Evolutionary conservation across 1,284 basidiomycete genomes (phyloP), one percentile per base, ranked within the genome.

Genomic region (Pseudozyma thailandica): DNA sequence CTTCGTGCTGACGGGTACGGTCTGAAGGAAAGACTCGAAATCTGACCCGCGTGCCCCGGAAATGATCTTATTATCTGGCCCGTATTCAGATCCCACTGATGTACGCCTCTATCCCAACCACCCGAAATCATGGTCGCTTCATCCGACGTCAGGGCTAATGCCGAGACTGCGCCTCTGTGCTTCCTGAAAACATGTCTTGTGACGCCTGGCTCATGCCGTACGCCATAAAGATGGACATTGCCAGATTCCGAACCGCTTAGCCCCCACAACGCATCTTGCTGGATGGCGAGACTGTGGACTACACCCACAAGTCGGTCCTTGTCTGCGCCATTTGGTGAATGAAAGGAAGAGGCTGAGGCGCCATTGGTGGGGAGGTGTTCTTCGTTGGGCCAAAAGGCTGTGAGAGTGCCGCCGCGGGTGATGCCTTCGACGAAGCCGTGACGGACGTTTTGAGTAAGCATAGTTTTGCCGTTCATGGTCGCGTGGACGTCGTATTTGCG

Each of bases 71-170:
- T 87, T 30, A 86, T 85, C 72, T 92, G 88, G 1, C 96, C 96
- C 0, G 91, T 95, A 79, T 98, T 92, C 46, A 98, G 87, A 84
- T 98, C 95, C 95, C 96, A 98, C 88, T 96, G 92, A 92, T 97
- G 80, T 4, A 94, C 90, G 64, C 91, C 89, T 4, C 92, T 91
- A 81, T 98, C 96, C 94, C 94, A 98, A 2, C 93, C 91, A 5
- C 93, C 94, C 78, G 92, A 94, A 72, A 94, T 89, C 66, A 94
- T 88, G 0, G 90, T 88, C 73, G 90, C 91, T 80, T 98, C 92
- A 50, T 91, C 89, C 58, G 90, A 88, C 57, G 90, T 87, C 57
- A 98, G 85, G 0, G 90, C 88, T 45, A 98, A 85, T 15, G 90
- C 89, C n/a, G 94, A 96, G 6, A 98, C 90, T 23, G 92, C 90